These are phyloP conservation scores for Thymus mandschuricus DNA, from an alignment of 257 asterid genomes.

Conservation along the genomic window DNA sequence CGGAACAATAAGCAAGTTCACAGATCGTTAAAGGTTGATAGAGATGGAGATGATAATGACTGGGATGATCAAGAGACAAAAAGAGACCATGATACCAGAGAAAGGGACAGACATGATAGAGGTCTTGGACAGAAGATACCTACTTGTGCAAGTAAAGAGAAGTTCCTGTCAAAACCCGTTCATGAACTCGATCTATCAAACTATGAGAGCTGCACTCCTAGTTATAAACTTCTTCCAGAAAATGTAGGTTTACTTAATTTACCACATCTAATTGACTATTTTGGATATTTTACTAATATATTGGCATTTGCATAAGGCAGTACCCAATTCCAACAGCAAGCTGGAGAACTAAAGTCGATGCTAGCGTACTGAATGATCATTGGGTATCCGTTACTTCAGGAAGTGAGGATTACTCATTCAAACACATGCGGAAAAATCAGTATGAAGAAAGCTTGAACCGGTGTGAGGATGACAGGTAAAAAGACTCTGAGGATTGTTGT, in stretches of 20 bases:
- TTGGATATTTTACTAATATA: slow-evolving; percentile 35
- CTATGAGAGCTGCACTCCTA: slow-evolving; percentile 86
- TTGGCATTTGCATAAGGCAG: slow-evolving; percentile 53
- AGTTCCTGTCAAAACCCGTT: slow-evolving; percentile 73
- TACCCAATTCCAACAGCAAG: slow-evolving; percentile 85
- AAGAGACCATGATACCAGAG: slow-evolving; percentile 55
- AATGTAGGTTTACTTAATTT: slow-evolving; percentile 55
- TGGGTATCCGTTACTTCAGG: slow-evolving; percentile 99
- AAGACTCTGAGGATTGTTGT: slow-evolving; percentile 12
- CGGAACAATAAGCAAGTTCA: slow-evolving; percentile 53
- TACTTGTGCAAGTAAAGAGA: slow-evolving; percentile 68
- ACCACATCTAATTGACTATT: slow-evolving; percentile 25
- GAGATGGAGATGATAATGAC: slow-evolving; percentile 56
- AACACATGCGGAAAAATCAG: slow-evolving; percentile 96
- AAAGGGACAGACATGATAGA: slow-evolving; percentile 64
- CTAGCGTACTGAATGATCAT: slow-evolving; percentile 77
- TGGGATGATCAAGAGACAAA: slow-evolving; percentile 54
- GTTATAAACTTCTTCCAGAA: slow-evolving; percentile 91
- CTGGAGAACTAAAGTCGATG: slow-evolving; percentile 67
- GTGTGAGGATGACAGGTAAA: slow-evolving; percentile 95
- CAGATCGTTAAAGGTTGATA: slow-evolving; percentile 50
- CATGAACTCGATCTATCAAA: slow-evolving; percentile 95
- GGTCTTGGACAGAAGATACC: slow-evolving; percentile 61
- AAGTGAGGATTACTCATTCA: slow-evolving; percentile 97
- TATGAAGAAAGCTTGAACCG: slow-evolving; percentile 96